Evolutionary conservation across 1,284 basidiomycete genomes (phyloP), one percentile per base, ranked within the genome.

Genomic region (Irpex sp.): DNA sequence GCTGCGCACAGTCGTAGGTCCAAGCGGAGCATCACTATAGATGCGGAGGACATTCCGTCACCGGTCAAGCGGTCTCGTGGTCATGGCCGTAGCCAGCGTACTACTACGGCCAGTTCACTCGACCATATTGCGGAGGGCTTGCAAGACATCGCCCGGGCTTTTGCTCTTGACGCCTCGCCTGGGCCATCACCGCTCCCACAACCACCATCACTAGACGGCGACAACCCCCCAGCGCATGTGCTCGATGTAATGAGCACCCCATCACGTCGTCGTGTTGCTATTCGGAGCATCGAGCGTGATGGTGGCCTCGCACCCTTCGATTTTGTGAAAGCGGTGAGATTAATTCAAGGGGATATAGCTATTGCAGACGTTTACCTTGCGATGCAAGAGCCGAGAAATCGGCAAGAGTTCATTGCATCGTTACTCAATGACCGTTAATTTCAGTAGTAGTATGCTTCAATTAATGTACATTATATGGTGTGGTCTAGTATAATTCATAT

Each of bases 181-280:
- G 37, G n/a, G n/a, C n/a, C n/a, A n/a, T n/a, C n/a, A n/a, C n/a
- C n/a, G n/a, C n/a, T n/a, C n/a, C n/a, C n/a, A n/a, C n/a, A n/a
- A n/a, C n/a, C n/a, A n/a, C n/a, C n/a, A n/a, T n/a, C n/a, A n/a
- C n/a, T n/a, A n/a, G n/a, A n/a, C n/a, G n/a, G n/a, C n/a, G n/a
- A n/a, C n/a, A n/a, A n/a, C n/a, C 37, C 37, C 5, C 37, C 37
- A 11, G 13, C 11, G 37, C 37, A 39, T 39, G 37, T 39, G 5
- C 37, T 39, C 11, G 75, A 75, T 19, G 58, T 53, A 8, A 59
- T 59, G 53, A 68, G 68, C 1, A 69, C 54, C 7, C 54, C 54
- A n/a, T n/a, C 35, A 19, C 54, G 54, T 15, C 54, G 54, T 56
- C 15, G 13, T 9, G 15, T 35, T 56, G 54, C 54, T 35, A 56